These are phyloP conservation scores for Dorcoceras hygrometricum DNA, from an alignment of 257 asterid genomes.

Conservation along the genomic window DNA sequence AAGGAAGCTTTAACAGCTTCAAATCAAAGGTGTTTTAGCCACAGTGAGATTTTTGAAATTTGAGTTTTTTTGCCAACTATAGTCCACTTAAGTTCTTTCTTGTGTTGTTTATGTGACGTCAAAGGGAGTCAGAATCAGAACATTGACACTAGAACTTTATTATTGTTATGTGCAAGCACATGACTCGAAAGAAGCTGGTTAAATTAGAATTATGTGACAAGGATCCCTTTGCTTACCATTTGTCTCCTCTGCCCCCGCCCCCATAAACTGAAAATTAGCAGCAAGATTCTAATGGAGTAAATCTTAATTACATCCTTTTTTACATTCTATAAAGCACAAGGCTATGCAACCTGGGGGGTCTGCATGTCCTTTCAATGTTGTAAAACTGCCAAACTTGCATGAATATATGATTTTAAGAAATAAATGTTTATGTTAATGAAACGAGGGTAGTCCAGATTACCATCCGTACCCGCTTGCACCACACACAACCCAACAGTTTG, in stretches of 20 bases:
- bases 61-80: conserved; percentile 17
- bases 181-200: background rate
- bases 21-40: conserved; percentile 58
- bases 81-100: conserved; percentile 18
- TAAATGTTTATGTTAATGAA: conserved; percentile 11
- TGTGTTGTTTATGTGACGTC: background rate
- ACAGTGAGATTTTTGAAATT: conserved; percentile 25
- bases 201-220: too few species aligned
- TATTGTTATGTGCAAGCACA: background rate
- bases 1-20: conserved; percentile 46
- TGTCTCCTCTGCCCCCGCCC: background rate
- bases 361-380: conserved; percentile 13
- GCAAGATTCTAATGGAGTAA: conserved; percentile 1
- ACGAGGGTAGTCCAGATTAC: conserved; percentile 14
- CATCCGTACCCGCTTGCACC: too few species aligned
- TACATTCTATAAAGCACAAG: background rate
- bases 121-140: background rate
- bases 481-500: background rate
- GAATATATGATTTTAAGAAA: conserved; percentile 20
- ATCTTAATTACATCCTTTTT: background rate
- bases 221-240: background rate
- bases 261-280: background rate
- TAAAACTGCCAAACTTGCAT: conserved; percentile 12
- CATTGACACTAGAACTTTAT: background rate
- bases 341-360: conserved; percentile 1